Evolutionary conservation across 164 flowering plant genomes (phyloP).

Genomic region (Sedum album): DNA sequence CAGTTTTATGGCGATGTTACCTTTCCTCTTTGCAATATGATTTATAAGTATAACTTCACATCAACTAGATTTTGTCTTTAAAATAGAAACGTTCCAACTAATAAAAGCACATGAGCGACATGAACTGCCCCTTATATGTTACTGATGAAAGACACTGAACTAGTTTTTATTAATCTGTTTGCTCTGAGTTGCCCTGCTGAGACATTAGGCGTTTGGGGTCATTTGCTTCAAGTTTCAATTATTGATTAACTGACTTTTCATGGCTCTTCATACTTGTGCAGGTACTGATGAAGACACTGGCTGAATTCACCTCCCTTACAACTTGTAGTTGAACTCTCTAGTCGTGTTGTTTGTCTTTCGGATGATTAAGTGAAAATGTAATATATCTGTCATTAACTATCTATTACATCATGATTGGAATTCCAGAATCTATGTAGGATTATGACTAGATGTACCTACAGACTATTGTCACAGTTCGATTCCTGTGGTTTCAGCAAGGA

Average conservation of each 20-base stretch:
- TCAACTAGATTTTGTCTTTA: too few relatives aligned
- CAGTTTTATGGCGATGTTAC: too few relatives aligned
- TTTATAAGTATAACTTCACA: too few relatives aligned
- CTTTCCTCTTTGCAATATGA: too few relatives aligned
- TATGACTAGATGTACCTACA: too few relatives aligned
- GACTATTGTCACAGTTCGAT: too few relatives aligned
- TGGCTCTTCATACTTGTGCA: not conserved
- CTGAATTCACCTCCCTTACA: not conserved
- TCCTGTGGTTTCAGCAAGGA: not conserved
- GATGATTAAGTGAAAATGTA: not conserved
- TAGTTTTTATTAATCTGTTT: not conserved
- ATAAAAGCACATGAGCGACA: too few relatives aligned
- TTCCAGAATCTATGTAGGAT: not conserved
- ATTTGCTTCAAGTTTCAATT: too few relatives aligned
- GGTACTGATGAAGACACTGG: not conserved
- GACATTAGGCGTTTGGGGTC: not conserved
- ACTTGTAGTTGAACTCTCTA: not conserved
- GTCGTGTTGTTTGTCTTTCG: not conserved
- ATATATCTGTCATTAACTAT: not conserved
- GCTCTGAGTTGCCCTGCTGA: not conserved
- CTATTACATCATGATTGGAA: not conserved
- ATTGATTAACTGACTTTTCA: not conserved
- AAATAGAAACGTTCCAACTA: too few relatives aligned
- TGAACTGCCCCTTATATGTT: too few relatives aligned
- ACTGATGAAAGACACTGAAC: too few relatives aligned